Evolutionary conservation across 352 stramenopile genomes (phyloP).

Genomic region (Phytophthora macrochlamydospora): DNA sequence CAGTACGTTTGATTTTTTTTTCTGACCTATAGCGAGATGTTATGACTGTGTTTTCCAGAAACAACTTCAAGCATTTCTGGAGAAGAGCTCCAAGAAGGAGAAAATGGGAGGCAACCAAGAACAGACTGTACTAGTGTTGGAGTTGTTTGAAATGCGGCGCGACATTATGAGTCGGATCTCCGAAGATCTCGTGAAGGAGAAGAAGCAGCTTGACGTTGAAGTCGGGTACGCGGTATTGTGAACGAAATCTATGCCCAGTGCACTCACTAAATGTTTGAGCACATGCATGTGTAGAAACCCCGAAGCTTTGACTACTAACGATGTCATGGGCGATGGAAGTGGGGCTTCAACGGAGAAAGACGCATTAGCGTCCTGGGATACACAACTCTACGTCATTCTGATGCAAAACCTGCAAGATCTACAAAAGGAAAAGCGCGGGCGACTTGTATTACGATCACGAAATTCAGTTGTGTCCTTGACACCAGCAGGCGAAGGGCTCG

Average conservation of each 20-base stretch:
- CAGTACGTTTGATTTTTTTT: slow-evolving; percentile 25
- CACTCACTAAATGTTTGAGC: neutral
- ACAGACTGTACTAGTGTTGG: slow-evolving; percentile 42
- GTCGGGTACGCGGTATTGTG: slow-evolving; percentile 33
- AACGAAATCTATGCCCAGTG: too few species aligned
- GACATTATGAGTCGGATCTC: slow-evolving; percentile 75
- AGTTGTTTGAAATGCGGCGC: slow-evolving; percentile 72
- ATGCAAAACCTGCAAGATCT: slow-evolving; percentile 53
- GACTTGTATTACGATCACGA: slow-evolving; percentile 33
- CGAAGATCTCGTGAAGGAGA: slow-evolving; percentile 72
- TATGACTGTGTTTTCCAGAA: slow-evolving; percentile 27
- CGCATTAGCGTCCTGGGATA: slow-evolving; percentile 70
- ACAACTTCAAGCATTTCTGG: slow-evolving; percentile 60
- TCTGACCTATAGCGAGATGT: too few species aligned
- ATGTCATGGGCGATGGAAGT: slow-evolving; percentile 16
- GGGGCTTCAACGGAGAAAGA: slow-evolving; percentile 43
- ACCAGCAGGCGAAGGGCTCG: slow-evolving; percentile 4
- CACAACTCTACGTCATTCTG: slow-evolving; percentile 75
- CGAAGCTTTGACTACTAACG: slow-evolving; percentile 18
- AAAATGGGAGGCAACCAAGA: slow-evolving; percentile 57
- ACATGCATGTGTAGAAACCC: slow-evolving; percentile 17
- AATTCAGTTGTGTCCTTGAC: slow-evolving; percentile 20
- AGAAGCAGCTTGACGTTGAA: slow-evolving; percentile 66
- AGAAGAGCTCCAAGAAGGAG: slow-evolving; percentile 66
- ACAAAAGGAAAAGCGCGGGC: slow-evolving; percentile 57